Percentiles rank a stretch among this genome's conserved stretches.
These are phyloP conservation scores for Phytomonas francai DNA, from an alignment of 208 protist genomes.

Conservation along the genomic window DNA sequence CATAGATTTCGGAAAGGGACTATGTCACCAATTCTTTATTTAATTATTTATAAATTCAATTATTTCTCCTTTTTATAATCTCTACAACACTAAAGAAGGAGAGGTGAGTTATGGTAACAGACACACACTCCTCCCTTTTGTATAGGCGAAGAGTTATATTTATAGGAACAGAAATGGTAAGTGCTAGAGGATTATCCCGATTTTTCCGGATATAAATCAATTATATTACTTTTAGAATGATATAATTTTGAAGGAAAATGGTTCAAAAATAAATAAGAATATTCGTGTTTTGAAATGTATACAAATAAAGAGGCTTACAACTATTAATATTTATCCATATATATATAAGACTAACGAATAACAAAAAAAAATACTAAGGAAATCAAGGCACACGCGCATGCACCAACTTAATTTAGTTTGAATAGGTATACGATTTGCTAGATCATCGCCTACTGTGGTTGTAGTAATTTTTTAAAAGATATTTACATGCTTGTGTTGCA, in stretches of 20 bases:
- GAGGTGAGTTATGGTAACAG: too few relatives aligned
- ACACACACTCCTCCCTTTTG: not conserved
- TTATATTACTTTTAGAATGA: not conserved
- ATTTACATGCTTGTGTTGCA: not conserved
- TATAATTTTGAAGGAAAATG: not conserved
- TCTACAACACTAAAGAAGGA: too few relatives aligned
- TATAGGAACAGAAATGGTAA: not conserved
- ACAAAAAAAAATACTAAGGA: not conserved
- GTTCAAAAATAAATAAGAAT: too few relatives aligned
- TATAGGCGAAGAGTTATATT: not conserved
- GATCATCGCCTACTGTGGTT: not conserved
- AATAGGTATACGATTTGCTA: not conserved
- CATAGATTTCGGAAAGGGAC: too few relatives aligned
- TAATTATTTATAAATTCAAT: too few relatives aligned
- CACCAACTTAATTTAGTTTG: not conserved
- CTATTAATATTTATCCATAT: not conserved
- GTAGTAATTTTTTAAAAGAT: not conserved
- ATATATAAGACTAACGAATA: not conserved
- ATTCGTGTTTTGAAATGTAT: too few relatives aligned
- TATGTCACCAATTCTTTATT: too few relatives aligned
- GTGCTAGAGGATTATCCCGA: not conserved
- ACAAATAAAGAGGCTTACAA: not conserved
- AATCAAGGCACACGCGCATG: not conserved
- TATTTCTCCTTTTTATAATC: too few relatives aligned
- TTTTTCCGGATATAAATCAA: not conserved